Evolutionary conservation across 208 protist genomes (phyloP), one percentile per base, ranked within the genome.

Genomic region (Leishmania turanica): DNA sequence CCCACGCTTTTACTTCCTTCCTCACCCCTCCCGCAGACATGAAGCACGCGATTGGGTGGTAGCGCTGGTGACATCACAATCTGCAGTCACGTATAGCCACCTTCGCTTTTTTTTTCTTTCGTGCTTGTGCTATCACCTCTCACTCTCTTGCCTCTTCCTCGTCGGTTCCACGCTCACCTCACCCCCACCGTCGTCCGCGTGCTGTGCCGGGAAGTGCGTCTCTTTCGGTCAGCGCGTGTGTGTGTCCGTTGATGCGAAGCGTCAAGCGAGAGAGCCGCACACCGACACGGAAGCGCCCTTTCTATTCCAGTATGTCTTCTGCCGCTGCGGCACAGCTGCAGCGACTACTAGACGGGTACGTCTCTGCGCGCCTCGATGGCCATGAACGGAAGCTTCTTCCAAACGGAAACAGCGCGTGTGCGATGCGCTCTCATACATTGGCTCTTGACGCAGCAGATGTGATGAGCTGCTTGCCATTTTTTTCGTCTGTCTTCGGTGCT

Each of bases 371-470:
- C 40, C 58, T 69, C 68, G 80, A 84, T 21, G 68, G 72, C 19
- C 69, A 56, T 9, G 78, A 73, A 9, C 51, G 76, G 54, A 84
- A 84, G 73, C 65, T 88, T 11, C 53, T 88, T 45, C 77, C 84
- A 1, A 74, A 84, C 60, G 71, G 86, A 64, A 42, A 54, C 66
- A 79, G 60, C 49, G 72, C 78, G 3, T 49, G 75, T 51, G n/a
- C 79, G 24, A 53, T 81, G 21, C 31, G 81, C 17, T 87, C 86
- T 0, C 86, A 87, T 70, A 88, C 90, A 51, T 81, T 92, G 71
- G 80, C 81, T 24, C 89, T 85, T 66, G 84, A 88, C 31, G 88
- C 87, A 21, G 74, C 90, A 19, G 80, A 89, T 68, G 64, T 84
- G 70, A 71, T 93, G 45, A 74, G 80, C 51, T 54, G 56, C 78